Evolutionary conservation across 257 asterid species (phyloP).

Genomic region (Solanum lignicaule): DNA sequence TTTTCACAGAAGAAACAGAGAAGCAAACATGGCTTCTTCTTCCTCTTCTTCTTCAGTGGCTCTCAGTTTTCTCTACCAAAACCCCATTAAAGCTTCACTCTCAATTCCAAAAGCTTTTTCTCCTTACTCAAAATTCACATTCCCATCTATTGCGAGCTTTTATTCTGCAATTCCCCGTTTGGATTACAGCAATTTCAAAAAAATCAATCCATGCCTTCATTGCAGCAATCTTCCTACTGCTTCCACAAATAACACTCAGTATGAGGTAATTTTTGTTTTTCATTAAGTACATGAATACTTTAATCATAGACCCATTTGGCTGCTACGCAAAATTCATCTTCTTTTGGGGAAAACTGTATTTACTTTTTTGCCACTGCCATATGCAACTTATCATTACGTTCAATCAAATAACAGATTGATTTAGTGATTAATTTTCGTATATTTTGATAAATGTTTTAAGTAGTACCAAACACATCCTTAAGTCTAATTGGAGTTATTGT

Average conservation of each 20-base stretch:
- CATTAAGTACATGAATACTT: neutral
- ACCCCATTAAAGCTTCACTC: neutral
- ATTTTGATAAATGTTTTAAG: neutral
- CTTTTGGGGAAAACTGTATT: neutral
- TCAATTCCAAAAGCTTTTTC: neutral
- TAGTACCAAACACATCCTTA: neutral
- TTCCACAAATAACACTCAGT: constrained; percentile 51
- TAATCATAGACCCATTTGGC: neutral
- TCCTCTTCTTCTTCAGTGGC: neutral
- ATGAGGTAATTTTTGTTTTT: constrained; percentile 43
- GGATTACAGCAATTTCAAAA: constrained; percentile 12
- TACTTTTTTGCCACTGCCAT: neutral
- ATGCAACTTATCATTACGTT: neutral
- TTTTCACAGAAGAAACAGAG: neutral
- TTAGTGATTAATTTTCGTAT: neutral
- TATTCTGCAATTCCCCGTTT: constrained; percentile 13
- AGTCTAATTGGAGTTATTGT: neutral
- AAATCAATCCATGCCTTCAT: constrained; percentile 9
- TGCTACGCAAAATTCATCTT: neutral
- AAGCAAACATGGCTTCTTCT: neutral
- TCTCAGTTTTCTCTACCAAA: neutral
- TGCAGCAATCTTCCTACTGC: constrained; percentile 42
- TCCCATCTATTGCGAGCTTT: constrained; percentile 2
- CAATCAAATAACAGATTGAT: neutral
- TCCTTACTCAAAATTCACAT: constrained; percentile 15